A percentile compares a stretch with the other conserved stretches of the same genome.
These are phyloP conservation scores for Clitopilus passeckerianus DNA, from an alignment of 768 basidiomycete genomes.

Conservation along the genomic window DNA sequence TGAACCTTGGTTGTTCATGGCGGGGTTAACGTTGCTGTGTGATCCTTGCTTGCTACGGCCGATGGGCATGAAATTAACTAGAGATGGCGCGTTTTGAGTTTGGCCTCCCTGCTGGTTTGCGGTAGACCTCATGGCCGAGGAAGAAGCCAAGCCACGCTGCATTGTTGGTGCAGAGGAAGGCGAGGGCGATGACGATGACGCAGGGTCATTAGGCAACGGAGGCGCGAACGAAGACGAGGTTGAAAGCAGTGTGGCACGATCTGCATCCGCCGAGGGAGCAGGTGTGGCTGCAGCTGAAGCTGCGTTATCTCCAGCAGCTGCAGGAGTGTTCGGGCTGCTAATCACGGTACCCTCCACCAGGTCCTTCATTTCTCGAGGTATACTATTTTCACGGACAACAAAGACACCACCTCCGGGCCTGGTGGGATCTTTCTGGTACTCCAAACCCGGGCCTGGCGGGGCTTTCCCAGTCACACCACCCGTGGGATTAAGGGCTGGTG, in stretches of 20 bases:
- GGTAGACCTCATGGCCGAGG: conserved; percentile 10
- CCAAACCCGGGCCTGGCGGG: conserved; percentile 45
- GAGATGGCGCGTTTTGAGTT: background rate
- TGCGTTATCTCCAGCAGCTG: conserved; percentile 33
- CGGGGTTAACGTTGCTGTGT: conserved; percentile 68
- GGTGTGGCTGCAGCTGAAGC: conserved; percentile 16
- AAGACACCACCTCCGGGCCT: conserved; percentile 88
- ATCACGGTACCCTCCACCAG: conserved; percentile 55
- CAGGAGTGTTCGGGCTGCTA: conserved; percentile 34
- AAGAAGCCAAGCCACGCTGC: conserved; percentile 4
- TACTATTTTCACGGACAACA: conserved; percentile 51
- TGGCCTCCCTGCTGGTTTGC: background rate
- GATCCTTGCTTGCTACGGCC: conserved; percentile 25
- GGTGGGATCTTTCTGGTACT: conserved; percentile 75
- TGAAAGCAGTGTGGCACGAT: conserved; percentile 24
- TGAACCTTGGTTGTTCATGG: conserved; percentile 49
- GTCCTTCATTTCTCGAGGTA: conserved; percentile 30
- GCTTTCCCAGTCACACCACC: conserved; percentile 56
- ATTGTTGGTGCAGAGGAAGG: no score
- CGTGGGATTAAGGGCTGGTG: conserved; percentile 72
- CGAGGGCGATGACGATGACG: conserved; percentile 5
- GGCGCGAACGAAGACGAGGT: conserved; percentile 31
- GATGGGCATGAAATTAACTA: conserved; percentile 51
- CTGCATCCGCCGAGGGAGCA: conserved; percentile 23
- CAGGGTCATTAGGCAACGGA: conserved; percentile 19